These are phyloP conservation scores for Leccinum angustisporum DNA, from an alignment of 1,284 basidiomycete genomes.

Conservation along the genomic window DNA sequence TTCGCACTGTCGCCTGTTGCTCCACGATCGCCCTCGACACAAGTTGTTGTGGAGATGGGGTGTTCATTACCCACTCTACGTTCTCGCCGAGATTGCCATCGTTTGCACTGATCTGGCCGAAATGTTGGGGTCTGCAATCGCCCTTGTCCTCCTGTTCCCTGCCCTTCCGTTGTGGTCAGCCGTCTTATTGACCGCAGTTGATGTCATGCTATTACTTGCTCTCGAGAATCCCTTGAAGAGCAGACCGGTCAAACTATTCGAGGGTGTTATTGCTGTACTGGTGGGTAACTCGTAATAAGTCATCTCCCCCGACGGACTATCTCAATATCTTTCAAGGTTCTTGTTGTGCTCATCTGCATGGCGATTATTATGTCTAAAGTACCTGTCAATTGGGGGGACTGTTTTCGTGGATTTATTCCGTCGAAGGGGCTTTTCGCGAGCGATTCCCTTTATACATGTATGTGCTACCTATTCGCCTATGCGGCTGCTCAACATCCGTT, in stretches of 20 bases:
- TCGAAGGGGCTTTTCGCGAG: constrained; percentile 62
- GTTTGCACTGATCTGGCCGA: constrained; percentile 61
- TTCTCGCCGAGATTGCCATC: constrained; percentile 64
- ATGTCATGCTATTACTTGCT: constrained; percentile 66
- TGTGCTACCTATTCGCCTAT: constrained; percentile 15
- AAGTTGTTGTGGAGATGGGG: constrained; percentile 50
- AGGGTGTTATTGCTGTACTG: constrained; percentile 63
- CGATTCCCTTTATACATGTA: constrained; percentile 79
- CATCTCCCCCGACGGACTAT: background rate
- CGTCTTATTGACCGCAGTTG: constrained; percentile 68
- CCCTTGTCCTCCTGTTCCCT: constrained; percentile 72
- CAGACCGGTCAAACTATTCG: constrained; percentile 56
- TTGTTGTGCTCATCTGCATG: constrained; percentile 83
- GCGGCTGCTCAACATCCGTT: constrained; percentile 9
- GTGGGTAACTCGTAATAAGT: constrained; percentile 33
- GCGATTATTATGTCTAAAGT: constrained; percentile 77
- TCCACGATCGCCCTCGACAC: constrained; percentile 51
- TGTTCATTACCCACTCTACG: constrained; percentile 55
- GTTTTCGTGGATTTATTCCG: constrained; percentile 87
- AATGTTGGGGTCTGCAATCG: constrained; percentile 74
- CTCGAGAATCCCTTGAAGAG: constrained; percentile 45
- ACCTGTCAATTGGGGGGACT: constrained; percentile 71
- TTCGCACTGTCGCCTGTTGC: constrained; percentile 55
- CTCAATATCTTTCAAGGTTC: constrained; percentile 48
- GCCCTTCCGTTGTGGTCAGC: constrained; percentile 64